Conservation (phyloP, 23 red algal species). For the Gracilaria domingensis region DNA sequence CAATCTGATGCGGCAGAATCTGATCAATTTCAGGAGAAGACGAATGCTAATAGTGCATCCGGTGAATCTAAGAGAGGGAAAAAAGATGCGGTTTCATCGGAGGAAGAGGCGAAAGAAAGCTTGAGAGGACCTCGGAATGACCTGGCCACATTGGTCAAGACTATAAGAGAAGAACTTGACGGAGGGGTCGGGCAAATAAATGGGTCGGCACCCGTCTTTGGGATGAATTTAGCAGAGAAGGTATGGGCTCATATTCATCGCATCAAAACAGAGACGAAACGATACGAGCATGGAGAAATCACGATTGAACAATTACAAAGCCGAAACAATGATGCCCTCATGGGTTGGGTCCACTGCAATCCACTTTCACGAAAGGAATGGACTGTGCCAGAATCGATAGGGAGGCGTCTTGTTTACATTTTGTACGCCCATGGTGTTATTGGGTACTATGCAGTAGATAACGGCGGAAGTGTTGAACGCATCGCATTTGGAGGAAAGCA, state of each 20-base stretch:
- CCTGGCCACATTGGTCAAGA: conserved; percentile 29
- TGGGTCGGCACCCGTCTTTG: conserved; percentile 54
- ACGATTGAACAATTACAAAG: conserved; percentile 58
- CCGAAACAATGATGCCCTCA: conserved; percentile 58
- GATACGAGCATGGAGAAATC: conserved; percentile 72
- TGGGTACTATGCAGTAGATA: conserved; percentile 73
- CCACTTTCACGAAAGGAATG: conserved; percentile 70
- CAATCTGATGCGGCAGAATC: not conserved
- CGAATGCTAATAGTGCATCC: not conserved
- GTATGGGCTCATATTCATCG: conserved; percentile 78
- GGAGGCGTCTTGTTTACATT: conserved; percentile 70
- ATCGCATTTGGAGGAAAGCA: conserved; percentile 82
- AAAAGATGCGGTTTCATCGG: not conserved
- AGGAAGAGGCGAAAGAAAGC: conserved; percentile 29
- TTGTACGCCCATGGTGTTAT: conserved; percentile 78
- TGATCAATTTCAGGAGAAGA: not conserved
- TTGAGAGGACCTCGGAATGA: conserved; percentile 32
- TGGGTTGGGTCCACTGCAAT: conserved; percentile 68
- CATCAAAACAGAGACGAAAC: conserved; percentile 66
- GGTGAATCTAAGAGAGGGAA: not conserved
- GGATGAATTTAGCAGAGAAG: conserved; percentile 21
- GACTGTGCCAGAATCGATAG: conserved; percentile 75
- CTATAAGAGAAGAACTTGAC: conserved; percentile 52
- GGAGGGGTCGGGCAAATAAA: conserved; percentile 24
- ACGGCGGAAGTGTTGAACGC: conserved; percentile 65